These are phyloP conservation scores for Carex scoparia DNA, from an alignment of 176 grass and related monocot genomes.

Conservation along the genomic window DNA sequence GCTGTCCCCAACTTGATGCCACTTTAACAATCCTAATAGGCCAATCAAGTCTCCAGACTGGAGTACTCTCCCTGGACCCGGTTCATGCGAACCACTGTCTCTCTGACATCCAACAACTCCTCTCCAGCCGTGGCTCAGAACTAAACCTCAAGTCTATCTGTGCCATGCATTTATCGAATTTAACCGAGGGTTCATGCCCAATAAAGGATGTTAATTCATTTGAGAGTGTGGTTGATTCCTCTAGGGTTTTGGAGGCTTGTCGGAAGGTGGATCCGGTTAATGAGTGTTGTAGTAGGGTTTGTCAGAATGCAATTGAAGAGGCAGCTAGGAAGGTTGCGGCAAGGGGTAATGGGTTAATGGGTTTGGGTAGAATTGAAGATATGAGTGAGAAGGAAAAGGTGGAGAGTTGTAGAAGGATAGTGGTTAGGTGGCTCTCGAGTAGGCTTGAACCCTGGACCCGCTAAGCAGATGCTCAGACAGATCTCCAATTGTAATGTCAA, in stretches of 20 bases:
- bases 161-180: slow-evolving; percentile 64
- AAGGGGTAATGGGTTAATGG: slow-evolving; percentile 40
- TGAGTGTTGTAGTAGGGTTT: slow-evolving; percentile 82
- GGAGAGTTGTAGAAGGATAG: slow-evolving; percentile 75
- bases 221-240: slow-evolving; percentile 69
- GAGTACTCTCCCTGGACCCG: slow-evolving; percentile 67
- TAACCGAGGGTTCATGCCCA: slow-evolving; percentile 67
- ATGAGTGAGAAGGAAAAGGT: slow-evolving; percentile 19
- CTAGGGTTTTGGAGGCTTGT: slow-evolving; percentile 73
- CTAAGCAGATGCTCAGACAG: slow-evolving; percentile 70
- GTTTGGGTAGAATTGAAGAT: slow-evolving; percentile 11
- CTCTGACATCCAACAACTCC: slow-evolving; percentile 81
- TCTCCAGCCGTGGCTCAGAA: slow-evolving; percentile 64
- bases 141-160: slow-evolving; percentile 62
- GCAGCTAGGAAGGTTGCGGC: slow-evolving; percentile 59
- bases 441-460: slow-evolving; percentile 56
- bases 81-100: slow-evolving; percentile 72
- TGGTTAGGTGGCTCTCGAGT: slow-evolving; percentile 87
- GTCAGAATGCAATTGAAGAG: slow-evolving; percentile 75
- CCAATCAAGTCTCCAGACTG: slow-evolving; percentile 79
- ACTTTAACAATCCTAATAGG: slow-evolving; percentile 85
- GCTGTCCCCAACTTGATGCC: slow-evolving; percentile 89
- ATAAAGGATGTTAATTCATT: slow-evolving; percentile 50
- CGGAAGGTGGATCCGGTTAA: slow-evolving; percentile 79
- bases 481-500: slow-evolving; percentile 97